phyloP scores from a whole-genome alignment of 1,284 basidiomycete genomes.

The Irpex sp. region DNA sequence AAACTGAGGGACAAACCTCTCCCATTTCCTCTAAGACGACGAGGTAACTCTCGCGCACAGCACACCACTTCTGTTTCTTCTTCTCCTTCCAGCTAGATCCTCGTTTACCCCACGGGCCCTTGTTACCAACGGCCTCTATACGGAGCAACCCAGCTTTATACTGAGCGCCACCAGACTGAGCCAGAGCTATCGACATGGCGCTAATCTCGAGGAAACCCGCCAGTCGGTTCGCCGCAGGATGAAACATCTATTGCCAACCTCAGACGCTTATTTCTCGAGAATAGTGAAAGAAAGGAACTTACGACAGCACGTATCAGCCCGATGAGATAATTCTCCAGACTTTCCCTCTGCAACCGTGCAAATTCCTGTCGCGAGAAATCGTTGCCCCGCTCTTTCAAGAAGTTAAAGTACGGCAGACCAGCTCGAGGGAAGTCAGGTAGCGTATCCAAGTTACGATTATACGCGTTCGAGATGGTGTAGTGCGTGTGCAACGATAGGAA shows the following conservation, averaged over 20 bases:
- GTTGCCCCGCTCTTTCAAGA: constrained; percentile 54
- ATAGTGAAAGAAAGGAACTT: constrained; percentile 25
- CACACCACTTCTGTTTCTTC: constrained; percentile 85
- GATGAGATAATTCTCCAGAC: constrained; percentile 86
- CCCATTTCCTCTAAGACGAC: constrained; percentile 86
- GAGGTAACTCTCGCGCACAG: constrained; percentile 90
- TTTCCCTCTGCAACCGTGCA: constrained; percentile 73
- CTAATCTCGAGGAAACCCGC: constrained; percentile 96
- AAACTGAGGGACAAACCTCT: constrained; percentile 44
- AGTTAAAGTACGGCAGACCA: constrained; percentile 87
- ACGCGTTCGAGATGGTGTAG: constrained; percentile 84
- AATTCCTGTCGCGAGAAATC: constrained; percentile 67
- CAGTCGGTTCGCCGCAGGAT: constrained; percentile 88
- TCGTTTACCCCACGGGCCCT: constrained; percentile 58
- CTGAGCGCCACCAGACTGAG: constrained; percentile 78
- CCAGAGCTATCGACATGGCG: constrained; percentile 80
- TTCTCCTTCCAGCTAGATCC: constrained; percentile 62
- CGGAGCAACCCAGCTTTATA: constrained; percentile 87
- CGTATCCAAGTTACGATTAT: constrained; percentile 62
- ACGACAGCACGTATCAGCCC: constrained; percentile 87
- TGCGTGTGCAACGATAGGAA: constrained; percentile 90
- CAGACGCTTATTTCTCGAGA: constrained; percentile 1
- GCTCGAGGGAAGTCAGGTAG: constrained; percentile 92
- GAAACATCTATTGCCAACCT: constrained; percentile 76
- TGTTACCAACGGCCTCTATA: constrained; percentile 45